Conservation (phyloP, 345 rosid genomes). For the Cochlearia excelsa region DNA sequence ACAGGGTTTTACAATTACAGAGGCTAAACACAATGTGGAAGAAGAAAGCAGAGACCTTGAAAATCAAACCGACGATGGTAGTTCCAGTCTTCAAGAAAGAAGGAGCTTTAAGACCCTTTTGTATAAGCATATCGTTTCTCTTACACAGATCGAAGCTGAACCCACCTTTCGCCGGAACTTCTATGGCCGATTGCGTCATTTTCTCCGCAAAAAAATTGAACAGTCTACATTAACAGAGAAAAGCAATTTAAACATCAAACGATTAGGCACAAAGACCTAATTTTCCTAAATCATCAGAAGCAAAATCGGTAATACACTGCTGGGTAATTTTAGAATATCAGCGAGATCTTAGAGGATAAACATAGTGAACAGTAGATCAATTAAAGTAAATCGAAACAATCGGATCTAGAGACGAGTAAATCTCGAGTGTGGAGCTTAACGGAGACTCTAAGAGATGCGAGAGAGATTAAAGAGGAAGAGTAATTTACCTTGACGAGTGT, state of each 20-base stretch:
- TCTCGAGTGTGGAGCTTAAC: too few species aligned
- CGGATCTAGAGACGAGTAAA: too few species aligned
- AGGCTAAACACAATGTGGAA: not conserved
- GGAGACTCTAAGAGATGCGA: too few species aligned
- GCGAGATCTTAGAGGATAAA: not conserved
- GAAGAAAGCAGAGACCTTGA: slow-evolving; percentile 47
- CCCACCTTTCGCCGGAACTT: slow-evolving; percentile 67
- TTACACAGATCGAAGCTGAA: slow-evolving; percentile 89
- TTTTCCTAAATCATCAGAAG: not conserved
- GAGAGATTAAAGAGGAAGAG: too few species aligned
- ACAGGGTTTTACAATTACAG: not conserved
- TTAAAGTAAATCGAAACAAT: too few species aligned
- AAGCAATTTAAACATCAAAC: slow-evolving; percentile 2
- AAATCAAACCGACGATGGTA: slow-evolving; percentile 86
- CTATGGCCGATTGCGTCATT: slow-evolving; percentile 60
- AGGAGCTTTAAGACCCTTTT: slow-evolving; percentile 66
- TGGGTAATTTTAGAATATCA: not conserved
- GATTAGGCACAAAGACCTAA: not conserved
- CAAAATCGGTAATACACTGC: not conserved
- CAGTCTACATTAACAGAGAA: slow-evolving; percentile 15
- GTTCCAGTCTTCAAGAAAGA: slow-evolving; percentile 88
- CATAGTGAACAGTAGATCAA: not conserved
- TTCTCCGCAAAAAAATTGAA: not conserved
- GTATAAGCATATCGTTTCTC: slow-evolving; percentile 70
- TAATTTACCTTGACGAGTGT: too few species aligned